phyloP scores from a whole-genome alignment of 208 protist genomes.

The Entamoeba histolytica region DNA sequence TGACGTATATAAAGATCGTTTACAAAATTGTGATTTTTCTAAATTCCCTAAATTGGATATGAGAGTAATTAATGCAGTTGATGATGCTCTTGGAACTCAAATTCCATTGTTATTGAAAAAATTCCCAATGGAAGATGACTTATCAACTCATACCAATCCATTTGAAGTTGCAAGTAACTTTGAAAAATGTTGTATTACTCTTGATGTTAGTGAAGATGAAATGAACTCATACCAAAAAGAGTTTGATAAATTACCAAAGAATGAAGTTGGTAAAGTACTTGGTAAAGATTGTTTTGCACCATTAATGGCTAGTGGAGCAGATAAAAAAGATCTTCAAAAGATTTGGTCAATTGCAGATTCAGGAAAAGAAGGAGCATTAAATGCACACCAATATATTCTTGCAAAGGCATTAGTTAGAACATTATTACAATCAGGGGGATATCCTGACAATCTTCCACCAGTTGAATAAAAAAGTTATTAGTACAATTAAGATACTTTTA shows the following conservation, averaged over 20 bases:
- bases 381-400: not conserved
- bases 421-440: not conserved
- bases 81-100: not conserved
- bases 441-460: not conserved
- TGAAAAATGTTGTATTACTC: not conserved
- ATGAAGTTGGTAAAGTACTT: not conserved
- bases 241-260: not conserved
- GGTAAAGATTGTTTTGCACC: not conserved
- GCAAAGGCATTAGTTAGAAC: not conserved
- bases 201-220: not conserved
- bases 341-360: not conserved
- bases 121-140: not conserved
- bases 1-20: not conserved
- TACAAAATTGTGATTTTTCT: not conserved
- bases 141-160: not conserved
- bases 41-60: not conserved
- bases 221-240: not conserved
- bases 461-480: not conserved
- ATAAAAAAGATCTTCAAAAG: not conserved
- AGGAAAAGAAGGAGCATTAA: not conserved
- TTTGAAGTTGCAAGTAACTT: not conserved
- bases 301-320: not conserved
- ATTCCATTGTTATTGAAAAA: not conserved
- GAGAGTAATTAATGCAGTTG: not conserved
- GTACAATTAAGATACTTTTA: too few relatives aligned